Evolutionary conservation across 306 rosid species (phyloP), one percentile per base, ranked within the genome.

Genomic region (Glycyrrhiza uralensis): DNA sequence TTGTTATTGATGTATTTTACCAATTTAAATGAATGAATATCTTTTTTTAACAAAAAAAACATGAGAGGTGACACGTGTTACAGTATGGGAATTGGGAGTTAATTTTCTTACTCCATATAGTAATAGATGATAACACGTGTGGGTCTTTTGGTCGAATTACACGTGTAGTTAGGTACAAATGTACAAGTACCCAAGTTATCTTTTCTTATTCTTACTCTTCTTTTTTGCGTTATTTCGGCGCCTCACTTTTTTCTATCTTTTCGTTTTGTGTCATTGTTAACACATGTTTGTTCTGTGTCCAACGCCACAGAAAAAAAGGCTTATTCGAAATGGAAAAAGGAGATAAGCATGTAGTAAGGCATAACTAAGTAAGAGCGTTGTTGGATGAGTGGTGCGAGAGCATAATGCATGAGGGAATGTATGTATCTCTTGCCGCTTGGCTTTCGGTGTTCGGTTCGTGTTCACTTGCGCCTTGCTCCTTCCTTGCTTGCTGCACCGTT

Each of bases 371-470:
- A 7, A 30, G 42, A n/a, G 23, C 1, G 8, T 33, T 6, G 8
- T 33, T 6, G 10, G 10, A 10, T 33, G 39, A 7, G 41, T 35
- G 41, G 33, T 58, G 65, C n/a, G 26, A 30, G n/a, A n/a, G n/a
- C n/a, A n/a, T n/a, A n/a, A n/a, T n/a, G n/a, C n/a, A n/a, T n/a
- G n/a, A n/a, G n/a, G n/a, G 44, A 41, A 29, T 58, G 11, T 12
- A 15, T 57, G 23, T 3, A 57, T 3, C 3, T 57, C 3, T 57
- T 57, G 64, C 64, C 64, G 64, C 64, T 1, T 57, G 65, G 64
- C 64, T 30, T 57, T 58, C 65, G 65, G 65, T 58, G 44, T 56
- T 56, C 63, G 63, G 63, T 56, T 56, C 5, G 22, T 5, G 13
- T 8, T 58, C 14, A 11, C 17, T 52, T 52, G 59, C 5, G 1